Evolutionary conservation across 305 asterid species (phyloP).

Genomic region (Fraxinus baroniana): DNA sequence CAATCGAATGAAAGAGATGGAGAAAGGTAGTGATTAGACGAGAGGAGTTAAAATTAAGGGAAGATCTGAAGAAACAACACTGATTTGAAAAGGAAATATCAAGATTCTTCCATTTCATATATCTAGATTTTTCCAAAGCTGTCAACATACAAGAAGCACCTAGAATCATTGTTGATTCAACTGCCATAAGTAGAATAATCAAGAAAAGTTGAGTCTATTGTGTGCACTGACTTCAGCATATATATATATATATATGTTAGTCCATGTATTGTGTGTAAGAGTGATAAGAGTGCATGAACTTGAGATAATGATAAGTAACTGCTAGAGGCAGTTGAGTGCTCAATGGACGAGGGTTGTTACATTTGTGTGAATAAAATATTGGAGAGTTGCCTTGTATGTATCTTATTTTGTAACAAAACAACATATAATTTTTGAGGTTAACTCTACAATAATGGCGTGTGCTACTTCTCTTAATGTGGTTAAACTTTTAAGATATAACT

Average conservation of each 20-base stretch:
- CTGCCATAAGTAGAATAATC: background rate
- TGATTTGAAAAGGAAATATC: background rate
- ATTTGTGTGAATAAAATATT: background rate
- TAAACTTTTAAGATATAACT: background rate
- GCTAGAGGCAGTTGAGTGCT: background rate
- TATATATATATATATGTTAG: background rate
- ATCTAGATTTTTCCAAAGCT: background rate
- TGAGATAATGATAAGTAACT: background rate
- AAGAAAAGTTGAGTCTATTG: background rate
- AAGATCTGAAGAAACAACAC: background rate
- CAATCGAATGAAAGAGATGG: background rate
- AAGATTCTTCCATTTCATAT: background rate
- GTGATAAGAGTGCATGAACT: background rate
- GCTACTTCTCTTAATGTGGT: background rate
- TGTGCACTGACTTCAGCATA: background rate
- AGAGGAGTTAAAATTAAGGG: background rate
- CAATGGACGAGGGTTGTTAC: background rate
- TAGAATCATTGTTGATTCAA: background rate
- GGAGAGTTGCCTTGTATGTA: background rate
- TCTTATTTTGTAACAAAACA: background rate
- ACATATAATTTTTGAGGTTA: background rate
- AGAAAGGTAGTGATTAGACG: background rate
- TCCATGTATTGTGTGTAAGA: background rate
- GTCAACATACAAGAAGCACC: background rate
- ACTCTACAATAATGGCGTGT: background rate